Evolutionary conservation across 352 stramenopile genomes (phyloP), one percentile per base, ranked within the genome.

Genomic region (Phytophthora aleatoria): DNA sequence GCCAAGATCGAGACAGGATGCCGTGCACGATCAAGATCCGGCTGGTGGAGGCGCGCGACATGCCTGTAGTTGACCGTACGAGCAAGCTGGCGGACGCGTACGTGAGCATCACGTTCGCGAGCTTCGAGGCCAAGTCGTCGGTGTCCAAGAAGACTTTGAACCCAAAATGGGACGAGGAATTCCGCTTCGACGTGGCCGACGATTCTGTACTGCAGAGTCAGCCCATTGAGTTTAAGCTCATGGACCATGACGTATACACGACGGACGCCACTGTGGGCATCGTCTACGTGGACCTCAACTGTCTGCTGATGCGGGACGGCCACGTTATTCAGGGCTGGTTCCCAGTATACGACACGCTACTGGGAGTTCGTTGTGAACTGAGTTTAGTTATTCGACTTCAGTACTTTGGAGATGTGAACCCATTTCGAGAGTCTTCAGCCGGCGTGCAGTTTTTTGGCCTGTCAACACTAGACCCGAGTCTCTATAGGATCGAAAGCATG

Each of bases 261-360:
- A 91, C 89, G 36, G 92, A 98, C 59, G 92, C 96, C 15, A 97
- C 94, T 26, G 98, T 99, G 61, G 97, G 97, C 2, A 87, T 98
- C 31, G 97, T 99, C 5, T 99, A 99, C 64, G 91, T 99, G 28
- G 96, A 99, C 73, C 83, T 99, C 38, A 99, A 99, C 85, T 98
- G 96, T 45, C 79, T 99, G 35, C 70, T 99, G n/a, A 99, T 98
- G 85, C 80, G 83, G 26, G 86, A 94, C 55, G 83, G 79, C 16
- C 79, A 95, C 53, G 85, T 91, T 41, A 97, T 99, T 63, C 94
- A 98, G 66, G 97, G 97, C 31, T 99, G 95, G 95, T 99, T 99
- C 79, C 97, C 97, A 3, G 86, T 99, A 8, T 99, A 99, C 72
- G 97, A 99, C 80, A 99, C 97, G 20, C 70, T 99, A 4, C 67